phyloP scores from a whole-genome alignment of 2,329 filamentous ascomycete species.

The Chaetomium olivaceum region DNA sequence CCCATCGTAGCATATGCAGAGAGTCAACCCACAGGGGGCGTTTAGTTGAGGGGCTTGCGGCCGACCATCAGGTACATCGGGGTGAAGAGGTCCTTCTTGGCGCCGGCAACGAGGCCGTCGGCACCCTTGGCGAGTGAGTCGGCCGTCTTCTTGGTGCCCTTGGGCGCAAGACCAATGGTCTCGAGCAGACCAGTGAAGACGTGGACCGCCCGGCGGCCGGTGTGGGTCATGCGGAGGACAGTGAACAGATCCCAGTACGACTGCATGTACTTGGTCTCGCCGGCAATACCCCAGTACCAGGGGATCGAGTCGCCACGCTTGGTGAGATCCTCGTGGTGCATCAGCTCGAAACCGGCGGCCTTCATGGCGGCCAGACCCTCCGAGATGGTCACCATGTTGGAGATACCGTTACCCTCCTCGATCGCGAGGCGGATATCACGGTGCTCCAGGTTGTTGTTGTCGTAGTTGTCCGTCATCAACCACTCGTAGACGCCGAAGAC shows the following conservation, averaged over 20 bases:
- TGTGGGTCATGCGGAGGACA: constrained; percentile 84
- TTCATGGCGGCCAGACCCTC: constrained; percentile 83
- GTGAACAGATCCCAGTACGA: constrained; percentile 78
- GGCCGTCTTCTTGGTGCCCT: constrained; percentile 90
- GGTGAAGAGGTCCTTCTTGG: constrained; percentile 87
- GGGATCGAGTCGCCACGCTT: constrained; percentile 72
- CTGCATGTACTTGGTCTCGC: constrained; percentile 80
- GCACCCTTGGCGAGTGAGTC: constrained; percentile 80
- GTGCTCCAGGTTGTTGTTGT: constrained; percentile 84
- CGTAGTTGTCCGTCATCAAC: constrained; percentile 96
- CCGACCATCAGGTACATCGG: constrained; percentile 98
- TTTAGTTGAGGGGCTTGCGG: constrained; percentile 67
- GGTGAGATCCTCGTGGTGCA: constrained; percentile 84
- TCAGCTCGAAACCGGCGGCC: constrained; percentile 80
- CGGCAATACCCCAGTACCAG: constrained; percentile 93
- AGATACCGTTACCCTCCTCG: constrained; percentile 93
- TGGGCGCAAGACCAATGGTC: constrained; percentile 70
- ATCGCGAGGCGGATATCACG: constrained; percentile 90
- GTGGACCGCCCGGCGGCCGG: constrained; percentile 75
- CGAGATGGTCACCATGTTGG: constrained; percentile 89
- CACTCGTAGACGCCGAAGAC: constrained; percentile 98
- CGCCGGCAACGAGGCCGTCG: constrained; percentile 85
- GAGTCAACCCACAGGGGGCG: neutral
- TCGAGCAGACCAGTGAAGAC: constrained; percentile 76
- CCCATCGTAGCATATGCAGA: constrained; percentile 23